phyloP scores from a whole-genome alignment of 2,329 filamentous ascomycete genomes.

The Colletotrichum sp. region DNA sequence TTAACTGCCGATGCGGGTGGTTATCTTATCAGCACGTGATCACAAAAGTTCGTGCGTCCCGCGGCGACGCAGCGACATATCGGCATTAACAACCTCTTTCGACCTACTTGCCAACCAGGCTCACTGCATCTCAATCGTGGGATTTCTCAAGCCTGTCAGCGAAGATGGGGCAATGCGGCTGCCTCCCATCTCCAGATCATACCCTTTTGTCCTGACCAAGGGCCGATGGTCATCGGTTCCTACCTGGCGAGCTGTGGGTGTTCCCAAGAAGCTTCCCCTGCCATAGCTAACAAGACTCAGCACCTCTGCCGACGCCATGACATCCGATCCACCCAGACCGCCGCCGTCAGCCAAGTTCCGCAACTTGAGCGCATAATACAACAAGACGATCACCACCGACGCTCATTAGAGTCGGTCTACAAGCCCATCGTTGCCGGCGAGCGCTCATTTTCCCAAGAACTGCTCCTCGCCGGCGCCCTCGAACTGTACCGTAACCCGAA shows the following conservation, averaged over 20 bases:
- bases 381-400: neutral
- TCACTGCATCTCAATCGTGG: neutral
- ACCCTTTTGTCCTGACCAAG: slow-evolving; percentile 9
- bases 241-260: neutral
- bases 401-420: neutral
- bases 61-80: neutral
- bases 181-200: slow-evolving; percentile 6
- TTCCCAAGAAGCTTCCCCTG: neutral
- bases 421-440: neutral
- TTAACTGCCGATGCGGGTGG: neutral
- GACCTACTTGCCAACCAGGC: neutral
- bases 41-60: neutral
- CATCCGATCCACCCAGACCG: neutral
- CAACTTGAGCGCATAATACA: neutral
- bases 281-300: neutral
- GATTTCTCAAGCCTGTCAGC: neutral
- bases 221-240: neutral
- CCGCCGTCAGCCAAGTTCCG: neutral
- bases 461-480: neutral
- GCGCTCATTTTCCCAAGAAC: neutral
- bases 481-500: neutral
- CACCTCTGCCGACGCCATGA: neutral
- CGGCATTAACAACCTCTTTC: neutral
- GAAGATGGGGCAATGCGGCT: slow-evolving; percentile 23
- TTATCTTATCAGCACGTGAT: slow-evolving; percentile 20